A percentile compares a stretch with the other conserved stretches of the same genome.
phyloP scores from a whole-genome alignment of 768 basidiomycete genomes.

The Vararia minispora region DNA sequence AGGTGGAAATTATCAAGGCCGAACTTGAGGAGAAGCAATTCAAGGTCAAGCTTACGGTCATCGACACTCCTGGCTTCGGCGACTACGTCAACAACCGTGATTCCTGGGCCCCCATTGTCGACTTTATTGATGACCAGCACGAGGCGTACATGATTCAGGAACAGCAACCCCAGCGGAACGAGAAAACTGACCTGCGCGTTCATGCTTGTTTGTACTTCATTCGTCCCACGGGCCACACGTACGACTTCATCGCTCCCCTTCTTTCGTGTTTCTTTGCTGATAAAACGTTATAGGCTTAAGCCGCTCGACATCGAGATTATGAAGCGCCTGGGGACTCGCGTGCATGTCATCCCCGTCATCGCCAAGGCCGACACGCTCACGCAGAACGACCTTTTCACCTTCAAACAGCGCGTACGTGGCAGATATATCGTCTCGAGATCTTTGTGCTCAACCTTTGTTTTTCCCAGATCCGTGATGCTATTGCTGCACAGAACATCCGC shows the following conservation, averaged over 20 bases:
- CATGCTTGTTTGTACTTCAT: slow-evolving; percentile 98
- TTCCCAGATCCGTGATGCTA: slow-evolving; percentile 73
- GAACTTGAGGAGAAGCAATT: slow-evolving; percentile 98
- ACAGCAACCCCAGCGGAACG: slow-evolving; percentile 91
- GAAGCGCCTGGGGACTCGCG: slow-evolving; percentile 97
- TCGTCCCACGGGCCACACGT: slow-evolving; percentile 94
- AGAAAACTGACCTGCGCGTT: slow-evolving; percentile 92
- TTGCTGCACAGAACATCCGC: slow-evolving; percentile 85
- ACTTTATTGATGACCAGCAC: slow-evolving; percentile 96
- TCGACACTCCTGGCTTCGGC: slow-evolving; percentile 98
- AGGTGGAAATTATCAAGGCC: slow-evolving; percentile 98
- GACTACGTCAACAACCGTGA: slow-evolving; percentile 99
- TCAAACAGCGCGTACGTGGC: slow-evolving; percentile 89
- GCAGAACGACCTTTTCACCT: slow-evolving; percentile 79
- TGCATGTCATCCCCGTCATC: slow-evolving; percentile 95
- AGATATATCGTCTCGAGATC: too few relatives aligned
- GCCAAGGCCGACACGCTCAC: slow-evolving; percentile 98
- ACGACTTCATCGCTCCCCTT: slow-evolving; percentile 23
- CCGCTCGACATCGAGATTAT: slow-evolving; percentile 99
- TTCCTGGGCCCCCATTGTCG: slow-evolving; percentile 96
- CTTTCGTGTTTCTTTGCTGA: slow-evolving; percentile 5
- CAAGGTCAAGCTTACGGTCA: slow-evolving; percentile 98
- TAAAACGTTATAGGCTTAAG: slow-evolving; percentile 53
- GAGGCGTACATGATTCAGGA: slow-evolving; percentile 97
- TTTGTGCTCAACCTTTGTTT: slow-evolving; percentile 5